These are phyloP conservation scores for Cladosporium sphaerospermum DNA, from an alignment of 2,329 filamentous ascomycete species.

Conservation along the genomic window DNA sequence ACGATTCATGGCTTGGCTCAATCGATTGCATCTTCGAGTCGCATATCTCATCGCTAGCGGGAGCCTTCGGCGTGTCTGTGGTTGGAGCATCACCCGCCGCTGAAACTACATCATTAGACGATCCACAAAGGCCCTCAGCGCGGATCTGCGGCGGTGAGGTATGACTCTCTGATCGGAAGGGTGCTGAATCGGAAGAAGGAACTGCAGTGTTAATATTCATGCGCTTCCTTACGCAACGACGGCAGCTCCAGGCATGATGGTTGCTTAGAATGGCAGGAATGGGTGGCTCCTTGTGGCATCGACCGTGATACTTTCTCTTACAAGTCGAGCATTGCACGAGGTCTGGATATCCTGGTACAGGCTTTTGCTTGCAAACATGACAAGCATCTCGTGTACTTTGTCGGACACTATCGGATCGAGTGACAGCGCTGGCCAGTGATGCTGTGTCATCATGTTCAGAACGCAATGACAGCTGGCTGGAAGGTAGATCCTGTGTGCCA, in stretches of 20 bases:
- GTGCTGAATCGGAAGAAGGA: neutral
- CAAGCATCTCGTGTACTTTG: constrained; percentile 19
- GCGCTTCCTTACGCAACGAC: constrained; percentile 20
- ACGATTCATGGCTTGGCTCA: no score
- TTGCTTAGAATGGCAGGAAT: neutral
- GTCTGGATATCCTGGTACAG: constrained; percentile 21
- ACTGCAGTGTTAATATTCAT: neutral
- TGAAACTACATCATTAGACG: no score
- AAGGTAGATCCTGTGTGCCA: no score
- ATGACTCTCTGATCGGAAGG: no score
- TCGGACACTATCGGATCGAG: neutral
- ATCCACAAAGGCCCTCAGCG: no score
- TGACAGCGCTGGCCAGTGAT: constrained; percentile 1
- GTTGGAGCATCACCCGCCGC: no score
- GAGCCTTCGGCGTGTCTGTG: no score
- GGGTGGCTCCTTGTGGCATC: constrained; percentile 24
- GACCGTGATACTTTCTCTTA: constrained; percentile 30
- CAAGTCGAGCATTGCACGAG: constrained; percentile 31
- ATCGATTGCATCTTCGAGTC: no score
- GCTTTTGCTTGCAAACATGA: constrained; percentile 26
- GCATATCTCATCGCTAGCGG: no score
- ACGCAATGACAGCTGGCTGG: neutral
- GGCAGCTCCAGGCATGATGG: constrained; percentile 22
- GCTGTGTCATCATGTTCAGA: constrained; percentile 4
- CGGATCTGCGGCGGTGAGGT: no score